Conservation (phyloP, 2,329 filamentous ascomycete genomes). For the Zymoseptoria crescenta region DNA sequence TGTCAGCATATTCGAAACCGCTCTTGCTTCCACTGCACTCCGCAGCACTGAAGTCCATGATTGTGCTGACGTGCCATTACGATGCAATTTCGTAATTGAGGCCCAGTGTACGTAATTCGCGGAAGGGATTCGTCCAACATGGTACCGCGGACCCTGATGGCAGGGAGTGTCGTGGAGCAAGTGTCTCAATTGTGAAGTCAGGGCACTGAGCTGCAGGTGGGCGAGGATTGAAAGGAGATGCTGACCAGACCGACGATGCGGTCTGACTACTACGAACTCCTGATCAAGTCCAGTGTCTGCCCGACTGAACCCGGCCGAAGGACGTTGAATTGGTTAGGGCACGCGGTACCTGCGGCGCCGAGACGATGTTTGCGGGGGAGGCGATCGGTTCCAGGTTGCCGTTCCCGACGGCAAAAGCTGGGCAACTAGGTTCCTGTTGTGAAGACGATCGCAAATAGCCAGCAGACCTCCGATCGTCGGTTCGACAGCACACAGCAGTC, state of each 20-base stretch:
- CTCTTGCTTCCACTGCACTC: not conserved
- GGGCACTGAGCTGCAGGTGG: not conserved
- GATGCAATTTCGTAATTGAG: not conserved
- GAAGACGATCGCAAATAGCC: not conserved
- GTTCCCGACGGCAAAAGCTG: not conserved
- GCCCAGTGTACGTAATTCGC: not conserved
- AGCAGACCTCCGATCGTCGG: not conserved
- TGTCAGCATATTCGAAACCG: not conserved
- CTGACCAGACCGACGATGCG: not conserved
- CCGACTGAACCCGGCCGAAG: not conserved
- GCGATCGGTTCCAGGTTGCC: not conserved
- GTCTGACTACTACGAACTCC: no score
- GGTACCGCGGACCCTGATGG: not conserved
- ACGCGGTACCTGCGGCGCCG: not conserved
- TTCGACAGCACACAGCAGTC: not conserved
- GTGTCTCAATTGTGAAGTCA: not conserved
- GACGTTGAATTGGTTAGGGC: not conserved
- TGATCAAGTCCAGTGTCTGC: no score
- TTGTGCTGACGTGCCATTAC: not conserved
- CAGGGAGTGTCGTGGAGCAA: not conserved
- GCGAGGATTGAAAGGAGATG: not conserved
- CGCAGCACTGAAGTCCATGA: not conserved
- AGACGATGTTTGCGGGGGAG: not conserved
- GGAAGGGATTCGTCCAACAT: not conserved
- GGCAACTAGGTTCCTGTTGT: not conserved